Evolutionary conservation across 352 stramenopile genomes (phyloP).

Genomic region (Phytopythium aichiense): DNA sequence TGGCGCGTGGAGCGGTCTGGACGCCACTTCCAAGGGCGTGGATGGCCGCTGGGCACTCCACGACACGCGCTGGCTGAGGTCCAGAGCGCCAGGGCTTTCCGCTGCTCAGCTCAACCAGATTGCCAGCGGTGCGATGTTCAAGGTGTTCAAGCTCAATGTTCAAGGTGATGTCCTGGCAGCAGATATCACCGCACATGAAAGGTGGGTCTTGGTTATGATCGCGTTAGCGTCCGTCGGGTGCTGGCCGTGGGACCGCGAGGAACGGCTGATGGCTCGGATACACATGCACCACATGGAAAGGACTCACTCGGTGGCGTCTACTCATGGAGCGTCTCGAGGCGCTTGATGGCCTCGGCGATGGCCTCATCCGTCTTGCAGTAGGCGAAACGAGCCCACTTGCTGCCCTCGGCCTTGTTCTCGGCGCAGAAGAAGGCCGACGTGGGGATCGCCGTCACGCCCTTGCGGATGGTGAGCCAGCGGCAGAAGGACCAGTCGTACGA

Average conservation of each 20-base stretch:
- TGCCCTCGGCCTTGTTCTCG: constrained; percentile 67
- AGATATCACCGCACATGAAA: background rate
- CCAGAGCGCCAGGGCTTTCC: background rate
- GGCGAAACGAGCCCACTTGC: constrained; percentile 88
- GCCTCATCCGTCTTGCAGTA: constrained; percentile 97
- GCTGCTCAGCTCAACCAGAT: background rate
- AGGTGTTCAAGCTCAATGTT: background rate
- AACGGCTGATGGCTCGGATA: background rate
- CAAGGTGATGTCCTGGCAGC: background rate
- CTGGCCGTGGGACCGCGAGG: background rate
- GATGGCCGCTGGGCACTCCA: background rate
- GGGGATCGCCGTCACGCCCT: constrained; percentile 91
- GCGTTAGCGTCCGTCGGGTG: background rate
- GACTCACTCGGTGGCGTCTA: background rate
- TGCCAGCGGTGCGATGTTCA: too few species aligned
- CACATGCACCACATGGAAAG: too few species aligned
- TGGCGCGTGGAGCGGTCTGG: background rate
- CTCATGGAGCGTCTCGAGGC: constrained; percentile 38
- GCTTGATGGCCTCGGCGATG: constrained; percentile 82
- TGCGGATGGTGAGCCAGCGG: constrained; percentile 89
- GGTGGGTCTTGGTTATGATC: background rate
- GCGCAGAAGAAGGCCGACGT: constrained; percentile 90
- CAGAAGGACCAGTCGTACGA: constrained; percentile 91
- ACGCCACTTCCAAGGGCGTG: background rate
- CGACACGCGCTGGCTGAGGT: background rate